Conservation (phyloP, 495 filamentous ascomycete species). For the Penicillium diatomitis region DNA sequence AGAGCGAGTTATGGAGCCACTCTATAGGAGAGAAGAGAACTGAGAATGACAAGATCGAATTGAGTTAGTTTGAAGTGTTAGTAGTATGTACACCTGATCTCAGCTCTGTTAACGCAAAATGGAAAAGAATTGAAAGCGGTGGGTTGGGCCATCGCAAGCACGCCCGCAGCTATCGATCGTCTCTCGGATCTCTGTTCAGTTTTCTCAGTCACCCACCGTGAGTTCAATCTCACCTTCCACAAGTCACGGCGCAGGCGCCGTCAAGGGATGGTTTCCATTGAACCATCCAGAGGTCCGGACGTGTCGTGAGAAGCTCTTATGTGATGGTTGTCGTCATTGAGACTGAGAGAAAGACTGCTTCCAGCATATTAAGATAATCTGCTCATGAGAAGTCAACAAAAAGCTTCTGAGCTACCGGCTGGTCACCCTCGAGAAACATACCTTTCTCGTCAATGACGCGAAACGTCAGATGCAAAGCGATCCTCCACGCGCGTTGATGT, state of each 20-base stretch:
- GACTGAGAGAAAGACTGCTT: slow-evolving; percentile 10
- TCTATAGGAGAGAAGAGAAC: background rate
- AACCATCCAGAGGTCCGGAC: slow-evolving; percentile 10
- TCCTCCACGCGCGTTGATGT: background rate
- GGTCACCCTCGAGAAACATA: background rate
- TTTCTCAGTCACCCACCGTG: slow-evolving; percentile 33
- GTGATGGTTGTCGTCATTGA: slow-evolving; percentile 29
- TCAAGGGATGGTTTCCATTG: slow-evolving; percentile 28
- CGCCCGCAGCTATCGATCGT: background rate
- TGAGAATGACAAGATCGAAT: background rate
- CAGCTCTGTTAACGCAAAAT: no score
- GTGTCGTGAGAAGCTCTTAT: slow-evolving; percentile 35
- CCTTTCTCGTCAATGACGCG: slow-evolving; percentile 1
- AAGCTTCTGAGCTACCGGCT: no score
- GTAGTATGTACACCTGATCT: slow-evolving; percentile 2
- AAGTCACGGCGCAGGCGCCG: slow-evolving; percentile 1
- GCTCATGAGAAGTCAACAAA: no score
- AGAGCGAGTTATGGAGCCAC: no score
- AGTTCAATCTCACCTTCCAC: slow-evolving; percentile 28
- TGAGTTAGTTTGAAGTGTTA: background rate
- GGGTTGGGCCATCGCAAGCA: no score
- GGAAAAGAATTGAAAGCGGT: no score
- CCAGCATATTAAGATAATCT: background rate
- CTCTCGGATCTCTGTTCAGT: slow-evolving; percentile 44
- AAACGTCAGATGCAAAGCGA: background rate